Evolutionary conservation across 495 filamentous ascomycete species (phyloP).

Genomic region (Penicillium coprophilum): DNA sequence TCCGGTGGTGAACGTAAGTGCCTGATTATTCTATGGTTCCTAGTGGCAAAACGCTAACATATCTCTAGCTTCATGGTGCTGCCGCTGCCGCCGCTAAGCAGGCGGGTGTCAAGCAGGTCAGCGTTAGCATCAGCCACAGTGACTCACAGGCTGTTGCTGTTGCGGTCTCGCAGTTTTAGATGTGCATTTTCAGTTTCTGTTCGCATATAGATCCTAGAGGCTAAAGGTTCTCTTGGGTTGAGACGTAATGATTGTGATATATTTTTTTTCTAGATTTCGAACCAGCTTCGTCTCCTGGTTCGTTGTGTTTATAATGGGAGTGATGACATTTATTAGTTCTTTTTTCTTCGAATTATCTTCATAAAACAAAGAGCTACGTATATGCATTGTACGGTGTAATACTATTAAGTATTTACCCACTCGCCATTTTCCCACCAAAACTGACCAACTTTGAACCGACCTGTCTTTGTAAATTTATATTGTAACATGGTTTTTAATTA

Average conservation of each 20-base stretch:
- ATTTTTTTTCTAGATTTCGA: constrained; percentile 27
- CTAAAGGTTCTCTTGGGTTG: constrained; percentile 13
- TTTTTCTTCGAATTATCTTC: background rate
- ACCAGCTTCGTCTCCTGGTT: constrained; percentile 33
- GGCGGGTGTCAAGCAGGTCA: constrained; percentile 81
- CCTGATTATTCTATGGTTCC: background rate
- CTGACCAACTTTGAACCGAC: too few relatives aligned
- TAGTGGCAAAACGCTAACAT: constrained; percentile 34
- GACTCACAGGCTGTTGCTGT: constrained; percentile 91
- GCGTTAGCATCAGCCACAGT: constrained; percentile 91
- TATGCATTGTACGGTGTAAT: background rate
- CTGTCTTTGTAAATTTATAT: too few relatives aligned
- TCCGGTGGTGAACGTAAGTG: constrained; percentile 79
- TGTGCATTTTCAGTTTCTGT: constrained; percentile 6
- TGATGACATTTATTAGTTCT: constrained; percentile 29
- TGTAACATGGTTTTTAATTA: too few relatives aligned
- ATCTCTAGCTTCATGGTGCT: constrained; percentile 70
- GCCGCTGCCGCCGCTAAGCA: constrained; percentile 77
- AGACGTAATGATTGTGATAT: constrained; percentile 39
- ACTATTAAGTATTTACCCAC: too few relatives aligned
- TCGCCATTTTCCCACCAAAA: too few relatives aligned
- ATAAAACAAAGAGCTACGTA: too few relatives aligned
- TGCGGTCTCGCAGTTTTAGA: constrained; percentile 73
- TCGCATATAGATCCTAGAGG: constrained; percentile 15
- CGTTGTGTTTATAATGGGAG: constrained; percentile 36